Evolutionary conservation across 1,284 basidiomycete genomes (phyloP), one percentile per base, ranked within the genome.

Genomic region (Exobasidium rhododendri): DNA sequence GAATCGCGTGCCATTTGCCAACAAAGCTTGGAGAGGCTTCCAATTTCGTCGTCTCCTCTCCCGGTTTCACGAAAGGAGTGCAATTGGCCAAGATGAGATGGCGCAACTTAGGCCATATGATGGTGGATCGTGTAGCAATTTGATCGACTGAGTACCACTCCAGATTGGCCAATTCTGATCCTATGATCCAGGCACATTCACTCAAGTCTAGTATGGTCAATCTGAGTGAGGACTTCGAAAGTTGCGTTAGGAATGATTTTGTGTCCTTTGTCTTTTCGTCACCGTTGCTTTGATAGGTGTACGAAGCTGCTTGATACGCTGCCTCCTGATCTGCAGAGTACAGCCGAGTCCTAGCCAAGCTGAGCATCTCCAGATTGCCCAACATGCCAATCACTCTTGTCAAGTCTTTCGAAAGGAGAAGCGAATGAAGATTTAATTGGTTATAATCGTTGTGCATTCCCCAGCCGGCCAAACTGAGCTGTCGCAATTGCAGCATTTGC

Each of bases 71-170:
- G 24, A 20, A 50, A 20, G 47, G 20, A 5, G n/a, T n/a, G 28
- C 47, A 50, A 50, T 50, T 28, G 5, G 24, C 28, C 28, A 50
- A 26, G 4, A 50, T 26, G 13, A 50, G 47, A 50, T 50, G 4
- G 22, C 28, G 47, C 47, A 50, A 24, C 47, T 13, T 50, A 24
- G 47, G 47, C 47, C 47, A 50, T 24, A 50, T 50, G 4, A 50
- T 24, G 10, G 7, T 40, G 35, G 35, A 40, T 4, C 47, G 47
- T 24, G 20, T 20, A 4, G 26, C 14, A 50, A 28, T 20, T 14
- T 7, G 2, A 4, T 50, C 26, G 14, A 28, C 28, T 17, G 47
- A 50, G 28, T 50, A 24, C n/a, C n/a, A 24, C 13, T 26, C 47
- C 4, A 50, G 22, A 50, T 50, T 50, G 5, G 47, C n/a, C 13